Evolutionary conservation across 805 yeast species (phyloP).

Genomic region (Cyberlindnera meyerae): DNA sequence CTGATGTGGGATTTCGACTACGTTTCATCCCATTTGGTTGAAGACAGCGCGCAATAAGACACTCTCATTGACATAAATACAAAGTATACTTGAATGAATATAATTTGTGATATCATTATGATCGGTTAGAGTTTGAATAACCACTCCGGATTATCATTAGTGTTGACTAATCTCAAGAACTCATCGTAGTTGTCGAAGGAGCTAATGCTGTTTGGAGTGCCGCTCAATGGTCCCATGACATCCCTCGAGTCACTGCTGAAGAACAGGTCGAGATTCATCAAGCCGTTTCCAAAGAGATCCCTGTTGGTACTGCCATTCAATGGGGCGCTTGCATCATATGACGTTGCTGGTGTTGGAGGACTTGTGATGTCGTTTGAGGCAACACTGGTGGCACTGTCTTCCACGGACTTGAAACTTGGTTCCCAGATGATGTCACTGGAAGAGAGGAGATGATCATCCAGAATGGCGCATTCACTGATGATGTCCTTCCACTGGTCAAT

Average conservation of each 20-base stretch:
- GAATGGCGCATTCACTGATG: slow-evolving; percentile 4
- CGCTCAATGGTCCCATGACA: too few species aligned
- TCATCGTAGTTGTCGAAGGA: slow-evolving; percentile 1
- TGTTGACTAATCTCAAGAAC: slow-evolving; percentile 2
- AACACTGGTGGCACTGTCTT: slow-evolving; percentile 1
- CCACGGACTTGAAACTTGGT: slow-evolving; percentile 15
- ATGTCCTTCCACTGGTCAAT: slow-evolving; percentile 5
- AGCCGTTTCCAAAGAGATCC: slow-evolving; percentile 3
- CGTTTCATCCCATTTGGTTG: slow-evolving; percentile 8
- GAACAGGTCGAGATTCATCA: slow-evolving; percentile 8
- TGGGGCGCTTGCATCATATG: slow-evolving; percentile 5
- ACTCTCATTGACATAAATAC: too few species aligned
- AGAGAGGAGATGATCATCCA: slow-evolving; percentile 14
- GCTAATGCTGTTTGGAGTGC: too few species aligned
- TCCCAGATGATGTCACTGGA: slow-evolving; percentile 21
- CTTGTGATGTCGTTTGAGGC: neutral
- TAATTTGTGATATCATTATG: too few species aligned
- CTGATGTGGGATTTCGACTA: slow-evolving; percentile 23
- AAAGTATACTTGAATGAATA: too few species aligned
- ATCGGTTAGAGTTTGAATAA: too few species aligned
- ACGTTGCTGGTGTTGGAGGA: neutral
- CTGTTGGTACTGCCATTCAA: slow-evolving; percentile 6
- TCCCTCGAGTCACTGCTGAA: slow-evolving; percentile 3
- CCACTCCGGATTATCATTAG: neutral
- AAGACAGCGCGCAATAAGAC: too few species aligned